A percentile compares a stretch with the other conserved stretches of the same genome.
Conservation (phyloP, 331 rosid species). For the Spiraea crenata region DNA sequence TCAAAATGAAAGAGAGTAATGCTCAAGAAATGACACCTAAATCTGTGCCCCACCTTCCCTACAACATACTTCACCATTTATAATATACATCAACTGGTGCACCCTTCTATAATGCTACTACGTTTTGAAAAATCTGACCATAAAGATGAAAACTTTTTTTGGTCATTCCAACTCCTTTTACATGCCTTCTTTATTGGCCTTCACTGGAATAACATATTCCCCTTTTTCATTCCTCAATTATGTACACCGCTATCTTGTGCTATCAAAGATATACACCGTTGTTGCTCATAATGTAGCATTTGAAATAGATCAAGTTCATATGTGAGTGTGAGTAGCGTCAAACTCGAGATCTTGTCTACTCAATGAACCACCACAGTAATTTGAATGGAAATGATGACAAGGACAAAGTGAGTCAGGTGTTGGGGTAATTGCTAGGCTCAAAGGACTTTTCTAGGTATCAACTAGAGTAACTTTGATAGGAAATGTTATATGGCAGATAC, state of each 20-base stretch:
- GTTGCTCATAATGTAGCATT: too few relatives aligned
- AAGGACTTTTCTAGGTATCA: not conserved
- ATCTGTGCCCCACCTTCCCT: slow-evolving; percentile 29
- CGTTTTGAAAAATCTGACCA: slow-evolving; percentile 8
- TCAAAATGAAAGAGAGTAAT: slow-evolving; percentile 28
- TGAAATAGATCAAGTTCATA: too few relatives aligned
- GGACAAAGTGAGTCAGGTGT: too few relatives aligned
- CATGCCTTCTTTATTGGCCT: not conserved
- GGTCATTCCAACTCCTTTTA: not conserved
- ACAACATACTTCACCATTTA: slow-evolving; percentile 25
- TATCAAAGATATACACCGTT: too few relatives aligned
- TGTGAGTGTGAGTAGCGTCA: too few relatives aligned
- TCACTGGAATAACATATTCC: not conserved
- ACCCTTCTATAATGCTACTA: slow-evolving; percentile 7
- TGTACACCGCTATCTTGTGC: too few relatives aligned
- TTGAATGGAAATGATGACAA: too few relatives aligned
- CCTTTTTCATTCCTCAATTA: not conserved
- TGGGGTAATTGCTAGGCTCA: too few relatives aligned
- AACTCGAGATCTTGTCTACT: too few relatives aligned
- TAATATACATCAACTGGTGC: not conserved
- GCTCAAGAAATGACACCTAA: slow-evolving; percentile 25
- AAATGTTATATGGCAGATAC: not conserved
- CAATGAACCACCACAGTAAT: too few relatives aligned
- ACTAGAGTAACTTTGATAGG: not conserved
- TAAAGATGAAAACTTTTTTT: not conserved